A percentile compares a stretch with the other conserved stretches of the same genome.
These are phyloP conservation scores for Serendipita sp. DNA, from an alignment of 768 basidiomycete genomes.

Conservation along the genomic window DNA sequence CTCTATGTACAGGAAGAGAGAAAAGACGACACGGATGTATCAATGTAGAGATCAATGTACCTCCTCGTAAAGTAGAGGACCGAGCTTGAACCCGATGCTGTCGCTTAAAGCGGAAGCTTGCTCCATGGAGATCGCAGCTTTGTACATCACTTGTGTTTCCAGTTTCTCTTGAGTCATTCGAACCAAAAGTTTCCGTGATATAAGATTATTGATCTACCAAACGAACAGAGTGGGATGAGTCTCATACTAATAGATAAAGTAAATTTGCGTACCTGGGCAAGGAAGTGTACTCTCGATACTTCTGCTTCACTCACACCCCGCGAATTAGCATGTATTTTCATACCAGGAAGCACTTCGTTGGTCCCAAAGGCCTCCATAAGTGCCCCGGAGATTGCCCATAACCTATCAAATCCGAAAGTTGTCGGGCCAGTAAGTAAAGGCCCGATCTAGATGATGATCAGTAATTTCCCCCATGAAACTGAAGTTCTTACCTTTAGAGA, in stretches of 20 bases:
- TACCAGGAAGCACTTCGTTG: conserved; percentile 27
- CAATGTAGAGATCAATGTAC: neutral
- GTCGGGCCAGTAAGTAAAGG: conserved; percentile 67
- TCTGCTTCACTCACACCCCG: conserved; percentile 69
- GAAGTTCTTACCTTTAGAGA: conserved; percentile 28
- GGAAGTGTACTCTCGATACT: conserved; percentile 40
- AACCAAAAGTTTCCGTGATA: conserved; percentile 46
- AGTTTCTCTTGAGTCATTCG: conserved; percentile 48
- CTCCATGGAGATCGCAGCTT: conserved; percentile 40
- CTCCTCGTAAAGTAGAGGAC: neutral
- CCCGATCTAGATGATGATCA: conserved; percentile 32
- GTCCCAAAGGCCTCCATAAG: conserved; percentile 41
- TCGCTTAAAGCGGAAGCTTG: conserved; percentile 2
- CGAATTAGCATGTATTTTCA: conserved; percentile 27
- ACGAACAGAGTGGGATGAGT: neutral
- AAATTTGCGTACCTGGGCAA: conserved; percentile 34
- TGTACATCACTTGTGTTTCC: conserved; percentile 56
- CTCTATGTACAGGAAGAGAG: neutral
- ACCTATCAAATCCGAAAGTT: conserved; percentile 60
- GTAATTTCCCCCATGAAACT: conserved; percentile 14
- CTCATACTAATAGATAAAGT: neutral
- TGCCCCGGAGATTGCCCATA: conserved; percentile 64
- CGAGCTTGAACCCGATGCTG: neutral
- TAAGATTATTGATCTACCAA: conserved; percentile 46
- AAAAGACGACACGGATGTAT: neutral